phyloP scores from a whole-genome alignment of 2,329 filamentous ascomycete species.

The Trematosphaeria pertusa region DNA sequence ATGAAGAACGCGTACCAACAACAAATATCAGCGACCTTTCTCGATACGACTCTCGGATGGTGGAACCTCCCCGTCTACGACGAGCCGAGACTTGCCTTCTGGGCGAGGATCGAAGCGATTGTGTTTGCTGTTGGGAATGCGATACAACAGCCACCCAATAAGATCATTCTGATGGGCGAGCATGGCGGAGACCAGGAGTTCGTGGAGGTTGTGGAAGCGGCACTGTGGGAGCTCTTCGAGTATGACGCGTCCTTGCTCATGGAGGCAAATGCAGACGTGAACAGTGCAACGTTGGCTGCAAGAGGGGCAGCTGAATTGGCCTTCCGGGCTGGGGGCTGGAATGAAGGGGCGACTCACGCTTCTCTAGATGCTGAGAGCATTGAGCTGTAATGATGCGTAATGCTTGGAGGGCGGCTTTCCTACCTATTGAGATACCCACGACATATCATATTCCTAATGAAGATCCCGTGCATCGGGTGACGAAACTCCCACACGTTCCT shows the following conservation, averaged over 20 bases:
- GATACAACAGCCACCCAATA: conserved; percentile 21
- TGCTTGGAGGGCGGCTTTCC: background rate
- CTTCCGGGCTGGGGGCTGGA: conserved; percentile 9
- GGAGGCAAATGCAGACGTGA: conserved; percentile 13
- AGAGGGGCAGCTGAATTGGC: conserved; percentile 34
- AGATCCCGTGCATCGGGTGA: too few relatives aligned
- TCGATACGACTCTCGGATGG: conserved; percentile 31
- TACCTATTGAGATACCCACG: background rate
- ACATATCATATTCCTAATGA: background rate
- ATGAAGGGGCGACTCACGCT: too few relatives aligned
- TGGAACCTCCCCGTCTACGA: conserved; percentile 33
- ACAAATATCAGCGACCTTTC: conserved; percentile 11
- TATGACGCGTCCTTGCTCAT: conserved; percentile 25
- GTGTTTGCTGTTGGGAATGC: conserved; percentile 21
- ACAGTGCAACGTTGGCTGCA: conserved; percentile 22
- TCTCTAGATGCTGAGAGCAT: too few relatives aligned
- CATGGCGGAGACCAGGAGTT: conserved; percentile 31
- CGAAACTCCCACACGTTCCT: too few relatives aligned
- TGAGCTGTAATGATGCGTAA: background rate
- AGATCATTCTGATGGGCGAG: conserved; percentile 31
- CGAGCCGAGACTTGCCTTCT: conserved; percentile 29
- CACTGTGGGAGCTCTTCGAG: conserved; percentile 28
- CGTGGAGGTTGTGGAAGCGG: conserved; percentile 24
- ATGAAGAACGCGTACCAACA: conserved; percentile 15
- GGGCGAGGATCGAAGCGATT: conserved; percentile 29